Base-by-base conservation (phyloP, 345 rosid species). In the Psidium guajava region DNA sequence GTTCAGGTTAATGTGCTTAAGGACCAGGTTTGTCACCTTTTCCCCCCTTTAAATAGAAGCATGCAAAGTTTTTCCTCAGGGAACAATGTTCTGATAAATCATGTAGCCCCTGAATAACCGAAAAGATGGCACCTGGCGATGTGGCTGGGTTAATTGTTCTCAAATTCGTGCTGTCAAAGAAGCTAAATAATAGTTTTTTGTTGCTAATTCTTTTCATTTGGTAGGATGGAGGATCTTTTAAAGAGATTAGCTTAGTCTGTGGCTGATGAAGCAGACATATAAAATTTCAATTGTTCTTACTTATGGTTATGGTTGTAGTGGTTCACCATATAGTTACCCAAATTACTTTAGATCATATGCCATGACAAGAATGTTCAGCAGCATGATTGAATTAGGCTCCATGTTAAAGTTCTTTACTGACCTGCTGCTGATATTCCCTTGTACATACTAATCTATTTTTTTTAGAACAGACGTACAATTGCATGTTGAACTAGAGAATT, bases 1-100 rank as follows among this genome's bases (percentile, higher is more conserved):
- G 91, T 97, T 84, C 93, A 87, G 84, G 93, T 97, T 74, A 93
- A 95, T 88, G 92, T 97, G 90, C 87, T 86, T 75, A 92, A 91
- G 90, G 93, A 93, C 87, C 99, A 95, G 99, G 99, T 95, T 54
- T 82, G 81, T 85, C 20, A 84, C 27, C 12, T 54, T 36, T 21
- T 24, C 53, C 73, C 57, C 44, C 47, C 13, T 69, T 74, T 40
- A 52, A 84, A 54, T 51, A 52, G 25, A 9, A 64, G 75, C 5
- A 6, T 69, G 40, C 25, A 69, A 36, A 36, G 25, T 36, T 69
- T 69, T 69, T 69, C 80, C 25, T 69, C 47, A 69, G 42, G 77
- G 44, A 32, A 16, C 44, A 69, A 69, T 69, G 77, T 36, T 36
- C 80, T 69, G 77, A 69, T 69, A 61, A 64, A 64, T 44, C 80